A percentile compares a stretch with the other conserved stretches of the same genome.
These are phyloP conservation scores for Brassica nigra DNA, from an alignment of 345 rosid species.

Conservation along the genomic window DNA sequence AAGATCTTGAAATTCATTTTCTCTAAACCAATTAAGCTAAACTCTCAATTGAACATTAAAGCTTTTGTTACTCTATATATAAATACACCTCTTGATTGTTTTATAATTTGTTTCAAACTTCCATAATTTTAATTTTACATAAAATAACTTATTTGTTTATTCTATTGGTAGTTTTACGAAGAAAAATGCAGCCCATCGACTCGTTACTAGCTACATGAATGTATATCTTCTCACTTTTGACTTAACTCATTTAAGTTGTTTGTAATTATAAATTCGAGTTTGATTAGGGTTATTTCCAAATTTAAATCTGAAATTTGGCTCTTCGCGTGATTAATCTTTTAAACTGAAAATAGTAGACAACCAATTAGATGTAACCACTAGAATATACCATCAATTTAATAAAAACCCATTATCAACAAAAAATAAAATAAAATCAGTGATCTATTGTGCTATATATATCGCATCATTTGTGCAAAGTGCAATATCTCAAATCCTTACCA, in stretches of 20 bases:
- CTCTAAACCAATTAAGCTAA: too few relatives aligned
- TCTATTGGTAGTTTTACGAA: not conserved
- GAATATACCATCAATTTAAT: not conserved
- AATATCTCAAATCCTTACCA: constrained; percentile 4
- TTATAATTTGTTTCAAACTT: not conserved
- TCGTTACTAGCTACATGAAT: not conserved
- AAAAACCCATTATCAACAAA: not conserved
- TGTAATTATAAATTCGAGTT: not conserved
- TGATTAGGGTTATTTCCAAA: not conserved
- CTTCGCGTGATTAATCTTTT: not conserved
- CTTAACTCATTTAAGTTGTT: not conserved
- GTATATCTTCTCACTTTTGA: not conserved
- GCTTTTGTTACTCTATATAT: not conserved
- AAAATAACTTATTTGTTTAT: not conserved
- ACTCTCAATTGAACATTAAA: not conserved
- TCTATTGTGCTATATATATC: constrained; percentile 24
- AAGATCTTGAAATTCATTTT: not conserved
- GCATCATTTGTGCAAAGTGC: not conserved
- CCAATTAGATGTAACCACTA: constrained; percentile 26
- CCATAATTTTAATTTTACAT: not conserved
- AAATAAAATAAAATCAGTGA: not conserved
- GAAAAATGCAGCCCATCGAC: not conserved
- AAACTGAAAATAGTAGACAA: not conserved
- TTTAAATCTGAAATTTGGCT: not conserved
- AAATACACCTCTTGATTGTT: too few relatives aligned